Conservation (phyloP, 345 rosid genomes). For the Salix viminalis region DNA sequence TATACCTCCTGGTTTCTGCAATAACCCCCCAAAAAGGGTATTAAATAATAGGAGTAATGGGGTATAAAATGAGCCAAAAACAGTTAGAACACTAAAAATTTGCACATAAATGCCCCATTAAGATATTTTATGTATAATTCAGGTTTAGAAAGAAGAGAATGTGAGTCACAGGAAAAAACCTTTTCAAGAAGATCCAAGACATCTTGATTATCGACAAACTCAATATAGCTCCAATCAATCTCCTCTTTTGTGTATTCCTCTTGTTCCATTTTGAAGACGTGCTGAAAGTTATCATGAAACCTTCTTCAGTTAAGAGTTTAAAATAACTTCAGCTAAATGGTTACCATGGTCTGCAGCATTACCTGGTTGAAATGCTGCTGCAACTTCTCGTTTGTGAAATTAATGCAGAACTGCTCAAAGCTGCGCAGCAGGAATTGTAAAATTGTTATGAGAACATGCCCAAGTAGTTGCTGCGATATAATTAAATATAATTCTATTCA, state of each 20-base stretch:
- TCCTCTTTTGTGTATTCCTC: slow-evolving; percentile 94
- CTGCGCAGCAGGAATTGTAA: slow-evolving; percentile 35
- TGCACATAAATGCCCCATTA: neutral
- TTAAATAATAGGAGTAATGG: neutral
- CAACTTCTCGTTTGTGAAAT: slow-evolving; percentile 93
- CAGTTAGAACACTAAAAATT: neutral
- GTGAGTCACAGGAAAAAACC: slow-evolving; percentile 33
- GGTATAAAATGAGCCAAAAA: neutral
- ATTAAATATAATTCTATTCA: neutral
- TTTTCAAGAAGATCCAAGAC: slow-evolving; percentile 91
- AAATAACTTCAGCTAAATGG: slow-evolving; percentile 8
- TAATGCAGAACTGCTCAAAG: slow-evolving; percentile 95
- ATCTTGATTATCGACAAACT: slow-evolving; percentile 95
- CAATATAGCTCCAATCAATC: slow-evolving; percentile 95
- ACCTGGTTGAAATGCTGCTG: slow-evolving; percentile 99
- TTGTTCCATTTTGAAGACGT: slow-evolving; percentile 98
- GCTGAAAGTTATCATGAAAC: slow-evolving; percentile 46
- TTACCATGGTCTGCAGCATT: slow-evolving; percentile 15
- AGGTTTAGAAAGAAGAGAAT: neutral
- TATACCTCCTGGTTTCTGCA: slow-evolving; percentile 83
- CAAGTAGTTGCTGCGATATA: neutral
- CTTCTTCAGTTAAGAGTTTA: slow-evolving; percentile 7
- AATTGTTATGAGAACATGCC: slow-evolving; percentile 10
- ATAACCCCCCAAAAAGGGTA: neutral
- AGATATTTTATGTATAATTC: neutral